Evolutionary conservation across 441 rosid genomes (phyloP), one percentile per base, ranked within the genome.

Genomic region (Francoa sonchifolia): DNA sequence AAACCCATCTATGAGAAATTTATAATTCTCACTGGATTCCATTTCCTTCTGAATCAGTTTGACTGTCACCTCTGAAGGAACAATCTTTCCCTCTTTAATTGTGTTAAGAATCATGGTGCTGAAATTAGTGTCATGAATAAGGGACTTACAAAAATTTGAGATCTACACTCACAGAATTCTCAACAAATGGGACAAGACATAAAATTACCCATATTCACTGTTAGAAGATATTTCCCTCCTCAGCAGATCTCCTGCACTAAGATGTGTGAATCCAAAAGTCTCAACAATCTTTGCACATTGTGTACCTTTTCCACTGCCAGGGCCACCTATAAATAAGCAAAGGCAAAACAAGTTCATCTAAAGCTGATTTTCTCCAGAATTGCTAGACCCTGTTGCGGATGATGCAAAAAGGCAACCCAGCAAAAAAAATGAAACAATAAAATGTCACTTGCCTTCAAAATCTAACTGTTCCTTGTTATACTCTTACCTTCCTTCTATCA

Each of bases 271-370:
- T 29, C 90, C 85, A 59, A 69, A 76, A 28, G 71, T 72, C 57
- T 80, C 71, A 10, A 62, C 85, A 30, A 80, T 74, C 55, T 60
- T 76, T 17, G 55, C 64, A 49, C 85, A 76, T 21, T 76, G 85
- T 6, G 90, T 80, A 35, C 90, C 90, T 68, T 80, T 80, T 22
- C 90, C 85, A 61, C 85, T 74, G 46, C 90, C 90, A 50, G 85
- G 82, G 38, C 90, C 90, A 52, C 90, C 85, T 76, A 23, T 11
- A 9, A 49, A 49, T 20, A 21, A 38, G 19, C 44, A 42, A n/a
- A 18, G 26, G 11, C 12, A 42, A 42, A 31, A 8, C 26, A 55
- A 18, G 15, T 22, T 18, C 16, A 22, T 33, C 12, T 32, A 54
- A 21, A 44, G 13, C 28, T 2, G 36, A 28, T 20, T 38, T 40